Percentiles rank a stretch among this genome's conserved stretches.
Conservation (phyloP, 1,139 yeast species). For the Lodderomyces margitis region DNA sequence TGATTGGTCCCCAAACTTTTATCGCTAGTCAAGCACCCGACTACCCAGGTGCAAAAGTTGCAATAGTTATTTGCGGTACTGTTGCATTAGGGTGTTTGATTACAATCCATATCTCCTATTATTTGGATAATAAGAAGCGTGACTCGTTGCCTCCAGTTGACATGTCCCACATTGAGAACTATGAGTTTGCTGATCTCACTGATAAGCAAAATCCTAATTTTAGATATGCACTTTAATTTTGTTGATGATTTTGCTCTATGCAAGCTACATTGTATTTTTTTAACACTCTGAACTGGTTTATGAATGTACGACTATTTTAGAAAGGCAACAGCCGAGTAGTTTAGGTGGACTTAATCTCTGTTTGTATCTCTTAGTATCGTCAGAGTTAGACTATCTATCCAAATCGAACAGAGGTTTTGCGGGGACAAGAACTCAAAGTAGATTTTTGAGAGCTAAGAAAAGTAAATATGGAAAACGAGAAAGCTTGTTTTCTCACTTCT, state of each 20-base stretch:
- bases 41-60: constrained; percentile 46
- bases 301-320: not conserved
- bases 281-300: too few species aligned
- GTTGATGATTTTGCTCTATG: not conserved
- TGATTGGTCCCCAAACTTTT: constrained; percentile 72
- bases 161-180: constrained; percentile 36
- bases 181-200: constrained; percentile 60
- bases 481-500: not conserved
- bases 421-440: too few species aligned
- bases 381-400: too few species aligned
- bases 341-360: not conserved
- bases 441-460: not conserved
- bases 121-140: constrained; percentile 25
- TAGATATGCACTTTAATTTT: constrained; percentile 34
- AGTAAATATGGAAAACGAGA: not conserved
- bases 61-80: constrained; percentile 33
- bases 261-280: too few species aligned
- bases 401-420: too few species aligned
- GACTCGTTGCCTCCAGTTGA: constrained; percentile 19
- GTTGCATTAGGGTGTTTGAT: constrained; percentile 22
- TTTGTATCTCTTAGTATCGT: too few species aligned
- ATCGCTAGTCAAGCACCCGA: constrained; percentile 50
- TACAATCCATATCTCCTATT: constrained; percentile 29
- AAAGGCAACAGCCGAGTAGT: not conserved
- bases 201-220: constrained; percentile 65